Evolutionary conservation across 2,329 filamentous ascomycete genomes (phyloP), one percentile per base, ranked within the genome.

Genomic region (Venturia oleaginea): DNA sequence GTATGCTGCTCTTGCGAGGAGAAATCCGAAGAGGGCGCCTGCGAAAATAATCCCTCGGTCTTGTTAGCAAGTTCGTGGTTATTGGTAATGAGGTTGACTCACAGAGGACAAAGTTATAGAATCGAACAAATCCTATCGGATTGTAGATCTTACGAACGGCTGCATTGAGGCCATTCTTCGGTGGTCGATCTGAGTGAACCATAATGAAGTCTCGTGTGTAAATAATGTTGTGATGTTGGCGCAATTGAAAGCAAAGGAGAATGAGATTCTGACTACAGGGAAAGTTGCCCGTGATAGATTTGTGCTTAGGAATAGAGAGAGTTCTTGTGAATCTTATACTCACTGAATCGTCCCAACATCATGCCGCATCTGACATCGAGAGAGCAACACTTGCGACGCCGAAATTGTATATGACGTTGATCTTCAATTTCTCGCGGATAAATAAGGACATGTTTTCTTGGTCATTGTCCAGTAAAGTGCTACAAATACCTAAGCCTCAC

Each of bases 91-190:
- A 34, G 7, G 4, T 48, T 55, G 24, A 68, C 67, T 61, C 64
- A 71, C 79, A 86, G 2, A 86, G 75, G 43, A 75, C 67, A 67
- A 86, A 84, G 71, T 84, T 86, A 76, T 85, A 85, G 42, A 76
- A 77, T 68, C 81, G 82, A 2, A 74, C 71, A 74, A 87, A 87
- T 60, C 84, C 84, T 32, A 85, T 65, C 2, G 77, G 73, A 54
- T 75, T 72, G 69, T 80, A 81, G 22, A 81, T 59, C 60, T 73
- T 76, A 59, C 64, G 64, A 11, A 30, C 43, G 8, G 48, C 48
- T 48, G 11, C n/a, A 48, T 48, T 48, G 46, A 48, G 46, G 19
- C 46, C 46, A 48, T 27, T 48, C 19, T 27, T 48, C 22, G 46
- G 46, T 48, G 46, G 46, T 48, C 46, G 46, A 48, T 48, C 46